Evolutionary conservation across 2,329 filamentous ascomycete species (phyloP).

Genomic region (Triangularia setosa): DNA sequence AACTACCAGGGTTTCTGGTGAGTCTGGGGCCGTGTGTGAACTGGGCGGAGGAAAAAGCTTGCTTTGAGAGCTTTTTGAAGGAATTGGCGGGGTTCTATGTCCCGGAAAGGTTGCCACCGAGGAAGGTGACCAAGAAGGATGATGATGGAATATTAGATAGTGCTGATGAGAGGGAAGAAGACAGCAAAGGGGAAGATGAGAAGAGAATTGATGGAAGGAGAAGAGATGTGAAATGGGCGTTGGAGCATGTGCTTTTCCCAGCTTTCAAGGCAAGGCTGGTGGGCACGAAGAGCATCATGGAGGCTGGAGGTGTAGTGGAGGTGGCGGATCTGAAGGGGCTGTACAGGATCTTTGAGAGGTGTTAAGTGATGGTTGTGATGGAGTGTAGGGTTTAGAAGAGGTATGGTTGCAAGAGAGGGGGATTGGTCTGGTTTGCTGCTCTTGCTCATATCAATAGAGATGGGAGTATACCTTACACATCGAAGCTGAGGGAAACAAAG

Average conservation of each 20-base stretch:
- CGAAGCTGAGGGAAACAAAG: too few species aligned
- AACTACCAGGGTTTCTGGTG: slow-evolving; percentile 84
- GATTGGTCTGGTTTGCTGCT: not conserved
- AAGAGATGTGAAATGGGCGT: slow-evolving; percentile 64
- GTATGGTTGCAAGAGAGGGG: not conserved
- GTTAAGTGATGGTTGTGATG: slow-evolving; percentile 33
- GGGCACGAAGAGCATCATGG: slow-evolving; percentile 73
- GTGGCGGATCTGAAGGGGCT: slow-evolving; percentile 88
- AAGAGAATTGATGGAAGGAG: slow-evolving; percentile 57
- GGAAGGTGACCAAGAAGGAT: slow-evolving; percentile 19
- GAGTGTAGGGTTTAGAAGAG: too few species aligned
- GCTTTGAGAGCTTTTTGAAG: slow-evolving; percentile 78
- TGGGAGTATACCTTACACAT: too few species aligned
- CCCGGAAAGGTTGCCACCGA: slow-evolving; percentile 72
- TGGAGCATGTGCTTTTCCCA: slow-evolving; percentile 88
- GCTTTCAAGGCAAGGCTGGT: slow-evolving; percentile 79
- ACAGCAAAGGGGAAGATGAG: slow-evolving; percentile 40
- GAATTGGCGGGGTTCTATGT: slow-evolving; percentile 90
- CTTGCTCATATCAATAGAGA: too few species aligned
- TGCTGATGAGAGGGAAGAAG: slow-evolving; percentile 30
- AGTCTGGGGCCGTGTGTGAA: slow-evolving; percentile 82
- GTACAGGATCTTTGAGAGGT: slow-evolving; percentile 92
- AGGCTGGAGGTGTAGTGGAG: slow-evolving; percentile 67
- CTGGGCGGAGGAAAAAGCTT: slow-evolving; percentile 80
- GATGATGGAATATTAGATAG: slow-evolving; percentile 21